These are phyloP conservation scores for Leccinum subrobustum DNA, from an alignment of 1,284 basidiomycete genomes.

Conservation along the genomic window DNA sequence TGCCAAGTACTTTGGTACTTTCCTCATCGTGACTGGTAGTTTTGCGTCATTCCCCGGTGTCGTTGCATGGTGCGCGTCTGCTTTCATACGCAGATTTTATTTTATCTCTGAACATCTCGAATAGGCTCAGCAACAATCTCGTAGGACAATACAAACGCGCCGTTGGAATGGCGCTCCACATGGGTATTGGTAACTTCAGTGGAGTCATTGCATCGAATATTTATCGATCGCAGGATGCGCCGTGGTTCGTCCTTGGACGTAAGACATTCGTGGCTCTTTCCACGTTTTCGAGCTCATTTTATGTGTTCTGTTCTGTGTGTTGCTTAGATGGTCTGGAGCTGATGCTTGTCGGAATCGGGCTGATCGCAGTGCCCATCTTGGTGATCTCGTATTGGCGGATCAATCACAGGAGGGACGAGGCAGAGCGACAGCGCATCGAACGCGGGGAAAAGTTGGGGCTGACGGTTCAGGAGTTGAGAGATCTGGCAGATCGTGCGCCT, in stretches of 20 bases:
- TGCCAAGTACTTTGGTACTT: conserved; percentile 67
- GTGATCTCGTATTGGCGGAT: too few relatives aligned
- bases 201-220: conserved; percentile 34
- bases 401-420: too few relatives aligned
- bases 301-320: too few relatives aligned
- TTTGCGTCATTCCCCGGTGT: conserved; percentile 64
- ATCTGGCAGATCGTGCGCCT: too few relatives aligned
- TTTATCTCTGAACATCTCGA: neutral
- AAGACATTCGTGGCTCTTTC: neutral
- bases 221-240: conserved; percentile 54
- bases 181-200: conserved; percentile 43
- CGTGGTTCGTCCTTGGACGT: conserved; percentile 60
- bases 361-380: too few relatives aligned
- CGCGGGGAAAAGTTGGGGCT: too few relatives aligned
- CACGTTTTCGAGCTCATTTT: too few relatives aligned
- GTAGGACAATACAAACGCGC: conserved; percentile 34
- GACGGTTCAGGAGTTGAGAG: too few relatives aligned
- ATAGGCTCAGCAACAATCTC: conserved; percentile 47
- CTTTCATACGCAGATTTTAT: neutral
- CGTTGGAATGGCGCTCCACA: conserved; percentile 41
- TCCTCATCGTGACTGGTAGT: conserved; percentile 52
- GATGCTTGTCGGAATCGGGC: too few relatives aligned
- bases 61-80: conserved; percentile 56
- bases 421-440: too few relatives aligned
- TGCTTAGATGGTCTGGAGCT: too few relatives aligned